Conservation (phyloP, 345 rosid genomes). For the Citrus reticulata region DNA sequence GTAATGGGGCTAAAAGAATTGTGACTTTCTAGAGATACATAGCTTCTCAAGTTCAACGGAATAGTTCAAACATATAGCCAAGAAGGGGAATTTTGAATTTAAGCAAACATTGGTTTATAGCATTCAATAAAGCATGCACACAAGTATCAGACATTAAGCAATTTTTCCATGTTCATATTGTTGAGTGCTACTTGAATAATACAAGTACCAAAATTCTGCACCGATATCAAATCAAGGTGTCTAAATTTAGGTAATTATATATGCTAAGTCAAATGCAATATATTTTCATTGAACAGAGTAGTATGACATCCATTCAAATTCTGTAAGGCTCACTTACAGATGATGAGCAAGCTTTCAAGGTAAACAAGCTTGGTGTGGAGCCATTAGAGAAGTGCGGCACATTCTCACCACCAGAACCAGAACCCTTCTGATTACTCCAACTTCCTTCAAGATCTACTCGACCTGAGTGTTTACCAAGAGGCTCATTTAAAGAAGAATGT, state of each 20-base stretch:
- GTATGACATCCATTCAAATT: neutral
- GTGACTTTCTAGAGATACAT: neutral
- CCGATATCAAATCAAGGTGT: neutral
- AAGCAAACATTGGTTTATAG: neutral
- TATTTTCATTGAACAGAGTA: neutral
- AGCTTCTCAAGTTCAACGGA: neutral
- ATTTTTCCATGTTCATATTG: neutral
- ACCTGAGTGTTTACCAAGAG: conserved; percentile 37
- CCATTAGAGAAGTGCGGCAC: conserved; percentile 27
- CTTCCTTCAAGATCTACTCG: conserved; percentile 33
- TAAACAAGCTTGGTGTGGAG: conserved; percentile 24
- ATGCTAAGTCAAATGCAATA: conserved; percentile 6
- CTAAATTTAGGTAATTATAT: neutral
- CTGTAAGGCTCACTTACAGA: conserved; percentile 47
- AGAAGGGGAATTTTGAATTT: neutral
- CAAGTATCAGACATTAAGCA: neutral
- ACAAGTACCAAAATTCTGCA: neutral
- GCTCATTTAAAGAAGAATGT: conserved; percentile 1
- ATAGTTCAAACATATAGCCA: neutral
- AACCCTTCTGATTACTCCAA: conserved; percentile 29
- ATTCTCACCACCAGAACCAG: conserved; percentile 26
- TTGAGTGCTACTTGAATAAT: neutral
- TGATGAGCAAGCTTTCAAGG: conserved; percentile 62
- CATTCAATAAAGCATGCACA: neutral
- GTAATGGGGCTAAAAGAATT: neutral